A percentile compares a stretch with the other conserved stretches of the same genome.
These are phyloP conservation scores for Aspergillus udagawae DNA, from an alignment of 2,329 filamentous ascomycete species.

Conservation along the genomic window DNA sequence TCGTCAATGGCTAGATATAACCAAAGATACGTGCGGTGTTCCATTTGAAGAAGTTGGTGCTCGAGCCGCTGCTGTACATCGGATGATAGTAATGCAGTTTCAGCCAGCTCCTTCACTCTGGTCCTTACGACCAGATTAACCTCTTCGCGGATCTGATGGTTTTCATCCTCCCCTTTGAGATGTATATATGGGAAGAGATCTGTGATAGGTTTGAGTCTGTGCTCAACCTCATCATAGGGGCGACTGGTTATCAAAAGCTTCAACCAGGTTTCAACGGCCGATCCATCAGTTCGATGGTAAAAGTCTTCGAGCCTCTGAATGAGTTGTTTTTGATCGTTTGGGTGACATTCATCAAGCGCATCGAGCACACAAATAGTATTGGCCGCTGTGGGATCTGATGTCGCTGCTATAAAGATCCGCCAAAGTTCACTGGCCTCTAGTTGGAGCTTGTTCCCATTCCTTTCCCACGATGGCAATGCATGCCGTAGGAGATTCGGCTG, in stretches of 20 bases:
- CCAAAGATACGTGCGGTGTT: slow-evolving; percentile 20
- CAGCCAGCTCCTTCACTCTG: slow-evolving; percentile 8
- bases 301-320: slow-evolving; percentile 6
- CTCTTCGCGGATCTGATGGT: slow-evolving; percentile 10
- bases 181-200: slow-evolving; percentile 6
- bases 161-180: slow-evolving; percentile 12
- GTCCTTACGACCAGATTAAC: slow-evolving; percentile 11
- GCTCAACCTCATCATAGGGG: slow-evolving; percentile 12
- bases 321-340: neutral
- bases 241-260: slow-evolving; percentile 19
- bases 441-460: slow-evolving; percentile 15
- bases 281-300: neutral
- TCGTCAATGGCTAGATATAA: slow-evolving; percentile 15
- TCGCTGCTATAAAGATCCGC: slow-evolving; percentile 9
- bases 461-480: slow-evolving; percentile 12
- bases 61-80: slow-evolving; percentile 4
- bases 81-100: neutral
- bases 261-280: neutral
- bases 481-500: slow-evolving; percentile 23
- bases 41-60: slow-evolving; percentile 13
- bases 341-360: slow-evolving; percentile 15
- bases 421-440: slow-evolving; percentile 12
- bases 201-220: slow-evolving; percentile 2
- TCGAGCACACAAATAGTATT: slow-evolving; percentile 15
- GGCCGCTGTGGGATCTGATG: neutral